Conservation (phyloP, 2,329 filamentous ascomycete genomes). For the Sporothrix protearum region DNA sequence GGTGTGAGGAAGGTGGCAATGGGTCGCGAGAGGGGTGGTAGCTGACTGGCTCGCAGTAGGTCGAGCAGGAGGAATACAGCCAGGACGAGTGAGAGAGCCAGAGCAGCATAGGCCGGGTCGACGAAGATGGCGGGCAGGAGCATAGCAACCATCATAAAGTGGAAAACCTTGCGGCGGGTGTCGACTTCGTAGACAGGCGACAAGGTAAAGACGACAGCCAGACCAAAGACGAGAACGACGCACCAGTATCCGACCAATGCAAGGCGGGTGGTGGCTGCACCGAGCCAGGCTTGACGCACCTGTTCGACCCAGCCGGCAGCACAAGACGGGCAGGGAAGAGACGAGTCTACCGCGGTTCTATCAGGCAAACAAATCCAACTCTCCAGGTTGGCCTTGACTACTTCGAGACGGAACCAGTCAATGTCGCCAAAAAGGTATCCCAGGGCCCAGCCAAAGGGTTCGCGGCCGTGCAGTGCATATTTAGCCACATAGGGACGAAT, state of each 20-base stretch:
- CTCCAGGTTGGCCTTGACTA: conserved; percentile 65
- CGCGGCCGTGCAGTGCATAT: conserved; percentile 65
- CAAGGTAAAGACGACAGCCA: conserved; percentile 70
- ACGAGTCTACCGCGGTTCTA: neutral
- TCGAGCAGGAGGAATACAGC: conserved; percentile 86
- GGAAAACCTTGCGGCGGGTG: conserved; percentile 93
- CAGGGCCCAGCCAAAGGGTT: conserved; percentile 89
- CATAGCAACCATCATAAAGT: conserved; percentile 98
- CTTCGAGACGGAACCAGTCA: conserved; percentile 65
- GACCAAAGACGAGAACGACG: conserved; percentile 63
- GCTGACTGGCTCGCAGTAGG: conserved; percentile 81
- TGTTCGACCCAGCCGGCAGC: conserved; percentile 60
- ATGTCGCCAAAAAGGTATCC: conserved; percentile 84
- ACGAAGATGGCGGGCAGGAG: conserved; percentile 81
- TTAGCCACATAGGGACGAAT: conserved; percentile 66
- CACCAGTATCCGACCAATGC: conserved; percentile 71
- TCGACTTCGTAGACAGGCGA: conserved; percentile 83
- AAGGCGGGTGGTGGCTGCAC: conserved; percentile 78
- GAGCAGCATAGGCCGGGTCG: conserved; percentile 76
- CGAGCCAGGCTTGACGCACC: conserved; percentile 61
- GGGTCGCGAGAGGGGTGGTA: conserved; percentile 83
- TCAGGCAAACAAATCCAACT: conserved; percentile 71
- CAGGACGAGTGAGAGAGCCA: conserved; percentile 76
- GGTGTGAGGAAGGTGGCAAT: conserved; percentile 84
- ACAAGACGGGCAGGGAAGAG: conserved; percentile 38